Conservation (phyloP, 352 stramenopile genomes). For the Phytophthora europaea region DNA sequence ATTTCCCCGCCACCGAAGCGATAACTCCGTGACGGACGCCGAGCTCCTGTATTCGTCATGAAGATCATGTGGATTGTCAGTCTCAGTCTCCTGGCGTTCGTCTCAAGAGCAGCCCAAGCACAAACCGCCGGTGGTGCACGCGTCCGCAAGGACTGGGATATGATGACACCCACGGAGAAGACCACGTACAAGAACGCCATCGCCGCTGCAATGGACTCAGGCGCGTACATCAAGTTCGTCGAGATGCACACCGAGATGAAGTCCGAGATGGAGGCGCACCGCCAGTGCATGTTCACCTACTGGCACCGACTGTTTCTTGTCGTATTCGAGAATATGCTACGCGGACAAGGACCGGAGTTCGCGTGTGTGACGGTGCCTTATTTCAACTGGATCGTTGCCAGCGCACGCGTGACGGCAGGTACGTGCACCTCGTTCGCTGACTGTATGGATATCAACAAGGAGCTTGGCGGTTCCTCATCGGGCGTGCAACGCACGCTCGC, state of each 20-base stretch:
- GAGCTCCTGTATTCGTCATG: slow-evolving; percentile 16
- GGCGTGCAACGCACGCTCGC: neutral
- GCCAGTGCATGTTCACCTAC: slow-evolving; percentile 87
- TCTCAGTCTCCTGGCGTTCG: slow-evolving; percentile 21
- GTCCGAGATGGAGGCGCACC: slow-evolving; percentile 62
- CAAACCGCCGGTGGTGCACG: slow-evolving; percentile 46
- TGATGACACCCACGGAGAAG: slow-evolving; percentile 53
- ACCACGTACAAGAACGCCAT: slow-evolving; percentile 60
- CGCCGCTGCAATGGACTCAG: slow-evolving; percentile 60
- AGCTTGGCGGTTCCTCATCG: slow-evolving; percentile 48
- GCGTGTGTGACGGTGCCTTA: slow-evolving; percentile 86
- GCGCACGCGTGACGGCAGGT: slow-evolving; percentile 47
- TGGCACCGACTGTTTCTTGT: slow-evolving; percentile 81
- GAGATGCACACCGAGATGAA: slow-evolving; percentile 76
- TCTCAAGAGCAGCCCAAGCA: slow-evolving; percentile 17
- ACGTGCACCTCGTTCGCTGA: slow-evolving; percentile 57
- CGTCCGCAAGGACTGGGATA: slow-evolving; percentile 62
- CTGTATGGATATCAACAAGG: slow-evolving; percentile 56
- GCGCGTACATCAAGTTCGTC: slow-evolving; percentile 70
- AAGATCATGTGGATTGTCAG: slow-evolving; percentile 37
- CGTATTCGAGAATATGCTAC: slow-evolving; percentile 89
- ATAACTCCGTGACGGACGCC: too few relatives aligned
- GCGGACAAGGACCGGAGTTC: slow-evolving; percentile 54
- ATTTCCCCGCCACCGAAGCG: neutral
- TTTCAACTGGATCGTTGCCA: slow-evolving; percentile 78